Conservation (phyloP, 441 rosid genomes). For the Populus tomentosa region DNA sequence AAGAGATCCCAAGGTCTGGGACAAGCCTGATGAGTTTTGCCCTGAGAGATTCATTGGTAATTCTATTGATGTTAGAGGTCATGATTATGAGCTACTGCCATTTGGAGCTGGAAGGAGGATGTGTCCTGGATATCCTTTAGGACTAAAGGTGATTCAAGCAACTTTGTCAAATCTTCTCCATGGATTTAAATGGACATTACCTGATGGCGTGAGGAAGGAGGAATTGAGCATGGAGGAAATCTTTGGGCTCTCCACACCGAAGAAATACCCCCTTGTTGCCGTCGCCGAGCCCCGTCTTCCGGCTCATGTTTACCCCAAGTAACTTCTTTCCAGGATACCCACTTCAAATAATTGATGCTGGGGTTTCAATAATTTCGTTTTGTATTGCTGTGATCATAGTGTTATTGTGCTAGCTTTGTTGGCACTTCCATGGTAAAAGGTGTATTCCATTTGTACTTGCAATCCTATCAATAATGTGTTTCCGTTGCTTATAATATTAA, state of each 20-base stretch:
- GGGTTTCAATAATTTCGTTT: too few species aligned
- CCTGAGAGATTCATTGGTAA: slow-evolving; percentile 47
- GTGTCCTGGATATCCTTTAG: slow-evolving; percentile 36
- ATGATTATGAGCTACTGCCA: slow-evolving; percentile 34
- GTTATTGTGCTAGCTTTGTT: not conserved
- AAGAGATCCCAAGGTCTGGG: slow-evolving; percentile 41
- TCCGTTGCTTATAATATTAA: not conserved
- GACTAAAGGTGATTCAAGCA: slow-evolving; percentile 20
- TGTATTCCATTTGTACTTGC: not conserved
- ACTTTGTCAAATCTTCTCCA: slow-evolving; percentile 34
- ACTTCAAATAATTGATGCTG: not conserved
- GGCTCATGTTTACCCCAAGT: slow-evolving; percentile 29
- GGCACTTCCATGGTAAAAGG: not conserved
- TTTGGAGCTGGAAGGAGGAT: slow-evolving; percentile 44
- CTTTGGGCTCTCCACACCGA: slow-evolving; percentile 56
- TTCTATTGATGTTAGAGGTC: slow-evolving; percentile 32
- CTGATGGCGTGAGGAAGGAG: slow-evolving; percentile 22
- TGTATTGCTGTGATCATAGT: not conserved
- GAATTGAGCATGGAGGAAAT: slow-evolving; percentile 56
- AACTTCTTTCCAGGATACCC: not conserved
- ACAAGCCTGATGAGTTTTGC: slow-evolving; percentile 40
- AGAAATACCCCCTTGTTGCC: slow-evolving; percentile 40
- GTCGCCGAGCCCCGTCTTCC: slow-evolving; percentile 43
- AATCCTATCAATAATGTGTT: not conserved
- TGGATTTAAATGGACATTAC: slow-evolving; percentile 36